phyloP scores from a whole-genome alignment of 441 rosid genomes.

The Aleurites moluccanus region DNA sequence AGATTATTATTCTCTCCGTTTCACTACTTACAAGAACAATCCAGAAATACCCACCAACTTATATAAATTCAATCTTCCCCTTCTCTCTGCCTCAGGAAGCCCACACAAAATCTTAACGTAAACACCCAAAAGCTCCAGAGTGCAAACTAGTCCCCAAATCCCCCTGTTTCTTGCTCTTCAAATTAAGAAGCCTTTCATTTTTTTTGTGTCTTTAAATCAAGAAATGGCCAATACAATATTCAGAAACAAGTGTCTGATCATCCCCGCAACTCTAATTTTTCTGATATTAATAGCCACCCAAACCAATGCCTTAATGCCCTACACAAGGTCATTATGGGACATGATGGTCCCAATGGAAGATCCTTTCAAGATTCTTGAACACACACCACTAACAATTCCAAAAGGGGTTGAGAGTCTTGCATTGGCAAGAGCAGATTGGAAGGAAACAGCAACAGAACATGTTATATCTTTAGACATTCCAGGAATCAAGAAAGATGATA shows the following conservation, averaged over 20 bases:
- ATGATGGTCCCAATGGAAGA: slow-evolving; percentile 35
- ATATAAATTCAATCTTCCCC: neutral
- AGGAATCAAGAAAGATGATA: slow-evolving; percentile 49
- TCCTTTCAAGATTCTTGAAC: slow-evolving; percentile 44
- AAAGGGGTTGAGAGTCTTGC: slow-evolving; percentile 31
- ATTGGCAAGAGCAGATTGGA: slow-evolving; percentile 49
- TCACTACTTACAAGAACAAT: slow-evolving; percentile 6
- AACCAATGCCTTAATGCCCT: slow-evolving; percentile 27
- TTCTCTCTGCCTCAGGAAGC: neutral
- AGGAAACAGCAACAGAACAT: slow-evolving; percentile 38
- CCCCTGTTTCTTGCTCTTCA: neutral
- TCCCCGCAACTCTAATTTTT: neutral
- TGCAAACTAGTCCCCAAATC: neutral
- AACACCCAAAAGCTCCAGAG: neutral
- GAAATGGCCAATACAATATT: slow-evolving; percentile 15
- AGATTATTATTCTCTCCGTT: neutral
- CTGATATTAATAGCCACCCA: neutral
- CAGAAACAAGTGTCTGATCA: neutral
- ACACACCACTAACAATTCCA: slow-evolving; percentile 35
- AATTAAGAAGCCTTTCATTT: too few relatives aligned
- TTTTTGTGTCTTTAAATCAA: neutral
- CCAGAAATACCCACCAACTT: slow-evolving; percentile 9
- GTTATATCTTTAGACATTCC: slow-evolving; percentile 48
- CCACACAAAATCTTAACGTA: too few relatives aligned
- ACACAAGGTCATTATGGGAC: slow-evolving; percentile 34